Evolutionary conservation across 2,329 filamentous ascomycete genomes (phyloP).

Genomic region (Aspergillus neotritici): DNA sequence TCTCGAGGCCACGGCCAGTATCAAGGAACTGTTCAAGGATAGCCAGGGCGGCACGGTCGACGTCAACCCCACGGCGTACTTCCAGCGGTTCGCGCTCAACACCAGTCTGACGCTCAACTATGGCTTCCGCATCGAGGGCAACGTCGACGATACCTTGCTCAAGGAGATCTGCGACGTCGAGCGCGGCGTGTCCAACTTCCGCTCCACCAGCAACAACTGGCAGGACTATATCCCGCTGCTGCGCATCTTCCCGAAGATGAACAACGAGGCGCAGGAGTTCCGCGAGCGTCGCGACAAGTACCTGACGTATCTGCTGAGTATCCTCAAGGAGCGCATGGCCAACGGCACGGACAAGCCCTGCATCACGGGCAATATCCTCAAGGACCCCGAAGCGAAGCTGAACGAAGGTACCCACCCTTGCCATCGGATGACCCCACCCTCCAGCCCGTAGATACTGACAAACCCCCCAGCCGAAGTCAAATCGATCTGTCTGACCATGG

Average conservation of each 20-base stretch:
- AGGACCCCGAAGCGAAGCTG: constrained; percentile 63
- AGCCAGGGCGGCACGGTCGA: constrained; percentile 57
- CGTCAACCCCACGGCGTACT: constrained; percentile 66
- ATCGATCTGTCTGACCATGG: constrained; percentile 76
- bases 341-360: constrained; percentile 62
- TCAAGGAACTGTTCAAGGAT: constrained; percentile 65
- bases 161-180: constrained; percentile 72
- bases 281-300: constrained; percentile 64
- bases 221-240: constrained; percentile 77
- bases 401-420: constrained; percentile 50
- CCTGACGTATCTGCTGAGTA: constrained; percentile 54
- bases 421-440: background rate
- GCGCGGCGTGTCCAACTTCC: constrained; percentile 67
- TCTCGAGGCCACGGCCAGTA: constrained; percentile 64
- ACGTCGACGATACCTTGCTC: constrained; percentile 61
- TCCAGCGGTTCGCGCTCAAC: constrained; percentile 70
- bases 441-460: constrained; percentile 18
- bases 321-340: constrained; percentile 56
- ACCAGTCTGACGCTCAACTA: constrained; percentile 75
- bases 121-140: constrained; percentile 67
- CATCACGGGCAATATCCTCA: constrained; percentile 65
- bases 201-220: constrained; percentile 77
- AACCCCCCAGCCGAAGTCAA: constrained; percentile 61
- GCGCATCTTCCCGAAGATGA: constrained; percentile 58
- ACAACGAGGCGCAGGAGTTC: constrained; percentile 59